Conservation (phyloP, 2,329 filamentous ascomycete species). For the Stenocarpella maydis region DNA sequence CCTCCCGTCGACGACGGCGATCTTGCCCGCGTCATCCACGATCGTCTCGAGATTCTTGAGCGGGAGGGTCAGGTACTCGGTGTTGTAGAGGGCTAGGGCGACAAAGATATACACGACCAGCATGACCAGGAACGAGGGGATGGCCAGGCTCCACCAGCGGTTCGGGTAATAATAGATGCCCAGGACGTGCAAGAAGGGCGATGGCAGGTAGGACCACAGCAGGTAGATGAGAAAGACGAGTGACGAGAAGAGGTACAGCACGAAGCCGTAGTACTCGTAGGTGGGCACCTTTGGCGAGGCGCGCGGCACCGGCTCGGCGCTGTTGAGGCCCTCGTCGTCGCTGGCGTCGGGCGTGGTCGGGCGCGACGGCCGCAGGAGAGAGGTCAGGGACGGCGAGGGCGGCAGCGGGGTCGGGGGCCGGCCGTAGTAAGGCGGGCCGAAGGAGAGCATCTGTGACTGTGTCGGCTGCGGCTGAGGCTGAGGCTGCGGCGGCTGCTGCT, state of each 20-base stretch:
- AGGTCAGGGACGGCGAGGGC: conserved; percentile 90
- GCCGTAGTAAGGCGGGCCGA: conserved; percentile 92
- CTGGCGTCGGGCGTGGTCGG: conserved; percentile 93
- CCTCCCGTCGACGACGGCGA: conserved; percentile 81
- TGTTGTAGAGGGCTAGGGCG: conserved; percentile 90
- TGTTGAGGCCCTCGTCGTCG: conserved; percentile 70
- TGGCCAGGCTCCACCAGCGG: conserved; percentile 95
- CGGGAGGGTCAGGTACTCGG: conserved; percentile 83
- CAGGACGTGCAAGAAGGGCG: conserved; percentile 88
- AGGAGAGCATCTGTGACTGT: conserved; percentile 60
- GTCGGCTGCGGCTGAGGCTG: conserved; percentile 53
- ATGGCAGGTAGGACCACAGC: conserved; percentile 89
- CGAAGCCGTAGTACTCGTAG: conserved; percentile 99
- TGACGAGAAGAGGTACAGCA: conserved; percentile 89
- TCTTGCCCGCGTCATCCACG: conserved; percentile 87
- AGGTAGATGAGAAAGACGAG: conserved; percentile 78
- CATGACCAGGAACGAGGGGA: conserved; percentile 91
- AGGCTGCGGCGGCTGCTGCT: conserved; percentile 53
- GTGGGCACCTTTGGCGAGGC: conserved; percentile 95
- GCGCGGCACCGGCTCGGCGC: conserved; percentile 72
- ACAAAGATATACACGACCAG: conserved; percentile 91
- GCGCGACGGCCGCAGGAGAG: conserved; percentile 87
- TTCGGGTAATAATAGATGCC: conserved; percentile 98
- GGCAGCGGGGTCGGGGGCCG: conserved; percentile 94
- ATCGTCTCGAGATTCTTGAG: conserved; percentile 85